A percentile compares a stretch with the other conserved stretches of the same genome.
Evolutionary conservation across 1,139 yeast genomes (phyloP).

Genomic region (Geotrichum restrictum): DNA sequence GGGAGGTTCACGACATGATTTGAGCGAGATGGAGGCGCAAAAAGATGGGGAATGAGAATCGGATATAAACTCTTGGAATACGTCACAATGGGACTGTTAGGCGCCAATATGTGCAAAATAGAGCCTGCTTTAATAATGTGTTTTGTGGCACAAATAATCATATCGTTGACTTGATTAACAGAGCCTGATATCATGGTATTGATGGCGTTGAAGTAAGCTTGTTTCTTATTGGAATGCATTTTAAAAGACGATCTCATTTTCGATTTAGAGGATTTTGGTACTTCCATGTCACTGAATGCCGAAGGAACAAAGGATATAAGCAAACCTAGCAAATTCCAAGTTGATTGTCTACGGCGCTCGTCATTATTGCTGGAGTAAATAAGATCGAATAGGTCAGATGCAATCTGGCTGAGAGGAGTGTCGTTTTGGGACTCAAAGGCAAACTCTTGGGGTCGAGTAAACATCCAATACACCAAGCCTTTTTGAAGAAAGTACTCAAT

Average conservation of each 20-base stretch:
- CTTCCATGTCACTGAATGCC: conserved; percentile 7
- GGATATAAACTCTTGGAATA: conserved; percentile 21
- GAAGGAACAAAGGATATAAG: conserved; percentile 16
- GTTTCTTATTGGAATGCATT: conserved; percentile 11
- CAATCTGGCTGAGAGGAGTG: conserved; percentile 10
- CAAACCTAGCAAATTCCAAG: conserved; percentile 19
- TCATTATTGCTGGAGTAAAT: conserved; percentile 18
- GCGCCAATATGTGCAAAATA: conserved; percentile 6
- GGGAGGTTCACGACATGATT: conserved; percentile 8
- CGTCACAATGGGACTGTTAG: conserved; percentile 16
- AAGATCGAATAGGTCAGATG: conserved; percentile 18
- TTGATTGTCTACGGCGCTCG: conserved; percentile 18
- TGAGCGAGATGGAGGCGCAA: conserved; percentile 17
- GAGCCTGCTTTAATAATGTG: conserved; percentile 18
- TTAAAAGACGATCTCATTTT: conserved; percentile 8
- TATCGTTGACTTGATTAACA: conserved; percentile 6
- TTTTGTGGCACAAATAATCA: conserved; percentile 3
- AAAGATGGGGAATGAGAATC: conserved; percentile 16
- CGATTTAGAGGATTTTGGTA: background rate
- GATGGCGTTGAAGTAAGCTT: conserved; percentile 7
- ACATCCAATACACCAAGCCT: conserved; percentile 50
- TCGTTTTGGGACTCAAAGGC: conserved; percentile 9
- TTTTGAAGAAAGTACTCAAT: conserved; percentile 50
- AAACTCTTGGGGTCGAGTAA: conserved; percentile 15
- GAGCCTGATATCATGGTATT: conserved; percentile 2